These are phyloP conservation scores for Metschnikowia cerradonensis DNA, from an alignment of 805 yeast species.

Conservation along the genomic window DNA sequence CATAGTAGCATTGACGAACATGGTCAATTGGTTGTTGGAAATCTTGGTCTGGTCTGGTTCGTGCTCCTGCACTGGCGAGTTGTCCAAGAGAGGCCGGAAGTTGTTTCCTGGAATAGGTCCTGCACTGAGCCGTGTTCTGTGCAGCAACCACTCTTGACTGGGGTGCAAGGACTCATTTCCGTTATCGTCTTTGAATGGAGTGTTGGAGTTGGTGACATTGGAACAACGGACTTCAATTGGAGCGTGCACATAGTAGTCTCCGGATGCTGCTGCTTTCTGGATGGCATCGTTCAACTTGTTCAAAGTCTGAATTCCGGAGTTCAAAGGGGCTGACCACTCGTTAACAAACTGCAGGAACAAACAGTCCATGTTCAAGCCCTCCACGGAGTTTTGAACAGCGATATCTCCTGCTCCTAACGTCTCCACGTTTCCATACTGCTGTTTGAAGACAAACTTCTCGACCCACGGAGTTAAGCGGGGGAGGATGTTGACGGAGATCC, in stretches of 20 bases:
- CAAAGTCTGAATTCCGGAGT: slow-evolving; percentile 69
- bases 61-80: slow-evolving; percentile 52
- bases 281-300: slow-evolving; percentile 59
- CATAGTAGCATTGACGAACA: slow-evolving; percentile 91
- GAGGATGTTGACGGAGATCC: slow-evolving; percentile 68
- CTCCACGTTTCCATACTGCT: slow-evolving; percentile 77
- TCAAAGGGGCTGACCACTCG: slow-evolving; percentile 95
- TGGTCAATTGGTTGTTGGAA: slow-evolving; percentile 72
- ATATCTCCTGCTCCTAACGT: slow-evolving; percentile 57
- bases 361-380: slow-evolving; percentile 93
- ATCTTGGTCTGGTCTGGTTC: slow-evolving; percentile 46
- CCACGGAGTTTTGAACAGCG: slow-evolving; percentile 76
- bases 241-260: slow-evolving; percentile 82
- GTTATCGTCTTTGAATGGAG: slow-evolving; percentile 29
- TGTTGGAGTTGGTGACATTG: slow-evolving; percentile 59
- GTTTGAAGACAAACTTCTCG: slow-evolving; percentile 78
- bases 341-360: slow-evolving; percentile 88
- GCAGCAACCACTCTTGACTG: slow-evolving; percentile 46
- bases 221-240: slow-evolving; percentile 95
- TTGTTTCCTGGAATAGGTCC: slow-evolving; percentile 87
- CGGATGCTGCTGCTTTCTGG: slow-evolving; percentile 51
- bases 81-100: slow-evolving; percentile 76
- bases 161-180: slow-evolving; percentile 40
- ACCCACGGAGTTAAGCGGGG: slow-evolving; percentile 81
- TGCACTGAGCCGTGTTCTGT: slow-evolving; percentile 49